Conservation (phyloP, 1,284 basidiomycete genomes). For the Sphagnurus paluster region DNA sequence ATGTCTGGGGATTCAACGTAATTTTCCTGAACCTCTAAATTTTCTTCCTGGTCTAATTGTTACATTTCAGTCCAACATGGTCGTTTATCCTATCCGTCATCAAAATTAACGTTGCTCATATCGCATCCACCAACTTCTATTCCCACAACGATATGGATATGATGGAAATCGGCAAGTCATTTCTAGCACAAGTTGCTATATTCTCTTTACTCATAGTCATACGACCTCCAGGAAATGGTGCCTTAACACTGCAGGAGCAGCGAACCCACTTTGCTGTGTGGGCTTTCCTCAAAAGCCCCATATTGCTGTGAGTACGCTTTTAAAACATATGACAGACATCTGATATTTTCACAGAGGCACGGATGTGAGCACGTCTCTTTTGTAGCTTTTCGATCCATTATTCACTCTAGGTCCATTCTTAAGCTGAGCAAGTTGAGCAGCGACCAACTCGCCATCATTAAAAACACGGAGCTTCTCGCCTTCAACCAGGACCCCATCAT, state of each 20-base stretch:
- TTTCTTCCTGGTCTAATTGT: too few species aligned
- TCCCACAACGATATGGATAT: slow-evolving; percentile 63
- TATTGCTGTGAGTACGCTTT: slow-evolving; percentile 39
- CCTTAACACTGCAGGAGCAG: slow-evolving; percentile 48
- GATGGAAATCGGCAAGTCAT: slow-evolving; percentile 55
- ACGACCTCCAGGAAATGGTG: slow-evolving; percentile 39
- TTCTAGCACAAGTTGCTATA: too few species aligned
- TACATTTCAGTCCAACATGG: slow-evolving; percentile 51
- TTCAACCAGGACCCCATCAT: slow-evolving; percentile 51
- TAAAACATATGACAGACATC: background rate
- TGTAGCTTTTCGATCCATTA: background rate
- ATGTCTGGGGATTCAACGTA: slow-evolving; percentile 50
- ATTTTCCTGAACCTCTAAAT: too few species aligned
- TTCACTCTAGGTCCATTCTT: background rate
- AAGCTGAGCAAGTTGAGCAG: slow-evolving; percentile 42
- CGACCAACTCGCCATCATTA: slow-evolving; percentile 47
- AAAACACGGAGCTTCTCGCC: slow-evolving; percentile 50
- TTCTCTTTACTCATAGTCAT: too few species aligned
- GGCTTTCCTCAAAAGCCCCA: slow-evolving; percentile 57
- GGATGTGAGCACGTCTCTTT: slow-evolving; percentile 37
- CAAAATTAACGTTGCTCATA: slow-evolving; percentile 39
- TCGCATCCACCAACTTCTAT: slow-evolving; percentile 45
- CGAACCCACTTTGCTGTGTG: slow-evolving; percentile 59
- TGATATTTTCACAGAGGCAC: slow-evolving; percentile 42
- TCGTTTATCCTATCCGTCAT: slow-evolving; percentile 48